Evolutionary conservation across 306 rosid genomes (phyloP).

Genomic region (Prunus mume): DNA sequence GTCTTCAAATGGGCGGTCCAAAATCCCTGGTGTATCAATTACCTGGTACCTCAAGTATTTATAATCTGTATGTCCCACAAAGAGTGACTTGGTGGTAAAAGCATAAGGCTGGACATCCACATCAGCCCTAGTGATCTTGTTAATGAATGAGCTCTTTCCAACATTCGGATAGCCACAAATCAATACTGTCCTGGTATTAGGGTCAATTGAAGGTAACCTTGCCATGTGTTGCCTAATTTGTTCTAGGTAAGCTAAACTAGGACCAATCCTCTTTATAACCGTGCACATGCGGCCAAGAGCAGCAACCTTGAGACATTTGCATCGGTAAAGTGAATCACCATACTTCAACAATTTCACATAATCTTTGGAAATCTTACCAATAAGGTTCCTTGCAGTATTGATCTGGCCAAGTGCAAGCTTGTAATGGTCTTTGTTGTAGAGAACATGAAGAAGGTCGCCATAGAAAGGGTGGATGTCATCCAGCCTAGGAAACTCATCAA

Average conservation of each 20-base stretch:
- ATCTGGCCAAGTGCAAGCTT: conserved; percentile 94
- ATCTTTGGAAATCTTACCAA: conserved; percentile 72
- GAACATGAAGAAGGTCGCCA: conserved; percentile 81
- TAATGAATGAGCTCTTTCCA: conserved; percentile 89
- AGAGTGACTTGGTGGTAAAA: conserved; percentile 85
- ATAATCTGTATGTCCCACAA: conserved; percentile 85
- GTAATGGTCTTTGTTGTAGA: conserved; percentile 89
- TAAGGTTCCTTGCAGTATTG: conserved; percentile 82
- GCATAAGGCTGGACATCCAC: conserved; percentile 94
- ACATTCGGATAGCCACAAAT: conserved; percentile 93
- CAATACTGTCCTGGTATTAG: conserved; percentile 68
- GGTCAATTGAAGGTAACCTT: conserved; percentile 86
- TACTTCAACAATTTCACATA: conserved; percentile 78
- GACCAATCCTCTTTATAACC: conserved; percentile 76
- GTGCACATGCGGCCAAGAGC: conserved; percentile 97
- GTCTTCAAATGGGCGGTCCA: conserved; percentile 90
- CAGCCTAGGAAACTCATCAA: conserved; percentile 81
- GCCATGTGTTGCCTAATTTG: conserved; percentile 94
- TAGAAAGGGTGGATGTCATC: conserved; percentile 81
- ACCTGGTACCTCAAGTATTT: conserved; percentile 88
- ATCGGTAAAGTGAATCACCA: conserved; percentile 78
- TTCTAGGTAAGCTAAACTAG: conserved; percentile 87
- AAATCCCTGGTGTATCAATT: conserved; percentile 85
- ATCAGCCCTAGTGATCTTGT: conserved; percentile 87
- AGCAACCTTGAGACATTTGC: conserved; percentile 79